Percentiles rank a stretch among this genome's conserved stretches.
Evolutionary conservation across 805 yeast genomes (phyloP).

Genomic region (Candida yuanshanica): DNA sequence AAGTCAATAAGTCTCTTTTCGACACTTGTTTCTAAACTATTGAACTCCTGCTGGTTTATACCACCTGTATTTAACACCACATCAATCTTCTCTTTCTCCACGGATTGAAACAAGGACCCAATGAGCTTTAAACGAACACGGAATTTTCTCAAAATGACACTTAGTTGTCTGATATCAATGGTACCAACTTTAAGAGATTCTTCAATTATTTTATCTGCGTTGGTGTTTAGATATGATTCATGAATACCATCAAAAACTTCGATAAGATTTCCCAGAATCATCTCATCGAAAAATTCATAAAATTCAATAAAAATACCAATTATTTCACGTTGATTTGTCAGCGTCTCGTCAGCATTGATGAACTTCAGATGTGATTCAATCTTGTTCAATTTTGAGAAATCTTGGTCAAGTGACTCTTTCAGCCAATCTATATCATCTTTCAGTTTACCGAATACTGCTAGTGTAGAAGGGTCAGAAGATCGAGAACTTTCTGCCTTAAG

Average conservation of each 20-base stretch:
- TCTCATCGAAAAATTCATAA: constrained; percentile 7
- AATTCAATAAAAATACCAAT: constrained; percentile 7
- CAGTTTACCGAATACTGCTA: neutral
- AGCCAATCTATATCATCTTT: constrained; percentile 7
- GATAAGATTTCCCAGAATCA: constrained; percentile 5
- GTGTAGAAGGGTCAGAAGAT: neutral
- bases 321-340: constrained; percentile 7
- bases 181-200: neutral
- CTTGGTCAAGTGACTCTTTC: constrained; percentile 4
- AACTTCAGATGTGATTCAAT: constrained; percentile 7
- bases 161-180: neutral
- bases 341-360: constrained; percentile 8
- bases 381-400: constrained; percentile 2
- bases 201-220: neutral
- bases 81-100: neutral
- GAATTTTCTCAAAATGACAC: constrained; percentile 1
- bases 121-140: constrained; percentile 1
- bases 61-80: neutral
- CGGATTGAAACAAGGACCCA: neutral
- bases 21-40: neutral
- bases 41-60: neutral
- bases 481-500: neutral
- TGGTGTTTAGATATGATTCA: neutral
- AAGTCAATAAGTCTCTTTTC: neutral
- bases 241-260: constrained; percentile 5